Evolutionary conservation across 495 filamentous ascomycete genomes (phyloP).

Genomic region (Filosporella fistucella): DNA sequence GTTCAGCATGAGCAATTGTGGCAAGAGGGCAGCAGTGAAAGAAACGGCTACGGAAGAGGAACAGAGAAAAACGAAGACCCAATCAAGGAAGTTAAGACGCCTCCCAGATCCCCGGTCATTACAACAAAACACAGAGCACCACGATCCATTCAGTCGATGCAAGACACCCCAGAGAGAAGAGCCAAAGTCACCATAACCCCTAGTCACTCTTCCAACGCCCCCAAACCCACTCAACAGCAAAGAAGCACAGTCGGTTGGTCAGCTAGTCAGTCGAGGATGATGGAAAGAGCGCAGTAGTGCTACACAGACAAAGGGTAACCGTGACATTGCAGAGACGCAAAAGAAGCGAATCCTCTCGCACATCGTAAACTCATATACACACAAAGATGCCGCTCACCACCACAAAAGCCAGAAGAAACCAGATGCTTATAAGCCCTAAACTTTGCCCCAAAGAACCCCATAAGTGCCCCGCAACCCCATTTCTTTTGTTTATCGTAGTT

Average conservation of each 20-base stretch:
- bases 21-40: conserved; percentile 18
- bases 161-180: too few relatives aligned
- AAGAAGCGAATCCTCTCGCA: conserved; percentile 5
- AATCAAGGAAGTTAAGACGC: neutral
- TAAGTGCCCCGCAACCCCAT: neutral
- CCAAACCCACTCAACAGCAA: neutral
- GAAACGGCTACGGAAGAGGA: conserved; percentile 5
- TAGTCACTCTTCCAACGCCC: neutral
- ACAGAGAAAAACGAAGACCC: neutral
- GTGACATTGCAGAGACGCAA: conserved; percentile 18
- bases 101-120: neutral
- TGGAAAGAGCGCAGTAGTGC: too few relatives aligned
- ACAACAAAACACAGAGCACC: conserved; percentile 4
- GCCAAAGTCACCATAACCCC: conserved; percentile 5
- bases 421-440: conserved; percentile 3
- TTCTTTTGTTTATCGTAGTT: conserved; percentile 14
- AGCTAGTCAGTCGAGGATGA: conserved; percentile 17
- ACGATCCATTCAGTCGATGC: too few relatives aligned
- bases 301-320: conserved; percentile 22
- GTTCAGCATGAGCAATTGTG: conserved; percentile 14
- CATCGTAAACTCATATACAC: conserved; percentile 24
- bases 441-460: neutral
- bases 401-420: conserved; percentile 5
- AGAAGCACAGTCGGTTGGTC: neutral
- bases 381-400: conserved; percentile 6